Evolutionary conservation across 768 basidiomycete species (phyloP).

Genomic region (Tulasnella sp.): DNA sequence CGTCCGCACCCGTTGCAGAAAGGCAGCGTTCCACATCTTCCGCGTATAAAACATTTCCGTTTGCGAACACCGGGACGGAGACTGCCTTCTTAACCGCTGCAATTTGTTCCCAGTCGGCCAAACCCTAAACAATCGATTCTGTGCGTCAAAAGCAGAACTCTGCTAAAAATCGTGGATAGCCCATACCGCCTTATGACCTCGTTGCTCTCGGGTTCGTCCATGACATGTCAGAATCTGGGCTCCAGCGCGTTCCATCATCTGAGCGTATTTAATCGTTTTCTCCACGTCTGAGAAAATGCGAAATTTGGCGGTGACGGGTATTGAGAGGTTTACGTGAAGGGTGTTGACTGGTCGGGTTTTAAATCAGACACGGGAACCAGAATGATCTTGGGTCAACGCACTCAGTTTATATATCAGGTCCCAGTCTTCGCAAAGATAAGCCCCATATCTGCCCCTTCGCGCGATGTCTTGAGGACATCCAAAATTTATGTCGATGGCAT

Average conservation of each 20-base stretch:
- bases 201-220: conserved; percentile 83
- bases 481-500: conserved; percentile 91
- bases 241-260: conserved; percentile 91
- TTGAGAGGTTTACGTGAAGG: conserved; percentile 68
- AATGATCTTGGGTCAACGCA: conserved; percentile 30
- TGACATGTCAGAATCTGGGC: conserved; percentile 94
- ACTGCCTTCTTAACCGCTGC: conserved; percentile 85
- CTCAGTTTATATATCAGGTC: conserved; percentile 74
- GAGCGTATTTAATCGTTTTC: conserved; percentile 87
- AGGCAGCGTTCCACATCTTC: conserved; percentile 77
- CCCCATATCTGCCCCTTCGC: conserved; percentile 74
- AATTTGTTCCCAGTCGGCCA: conserved; percentile 88
- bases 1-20: conserved; percentile 78
- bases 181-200: conserved; percentile 68
- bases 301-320: conserved; percentile 98
- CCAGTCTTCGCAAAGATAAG: conserved; percentile 94
- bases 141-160: background rate
- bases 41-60: conserved; percentile 87
- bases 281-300: conserved; percentile 79
- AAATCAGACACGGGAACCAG: background rate
- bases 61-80: conserved; percentile 88
- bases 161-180: background rate
- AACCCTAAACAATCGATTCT: conserved; percentile 43
- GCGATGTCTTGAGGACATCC: conserved; percentile 97
- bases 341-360: conserved; percentile 56